Evolutionary conservation across 2,329 filamentous ascomycete species (phyloP).

Genomic region (Eutypella sp.): DNA sequence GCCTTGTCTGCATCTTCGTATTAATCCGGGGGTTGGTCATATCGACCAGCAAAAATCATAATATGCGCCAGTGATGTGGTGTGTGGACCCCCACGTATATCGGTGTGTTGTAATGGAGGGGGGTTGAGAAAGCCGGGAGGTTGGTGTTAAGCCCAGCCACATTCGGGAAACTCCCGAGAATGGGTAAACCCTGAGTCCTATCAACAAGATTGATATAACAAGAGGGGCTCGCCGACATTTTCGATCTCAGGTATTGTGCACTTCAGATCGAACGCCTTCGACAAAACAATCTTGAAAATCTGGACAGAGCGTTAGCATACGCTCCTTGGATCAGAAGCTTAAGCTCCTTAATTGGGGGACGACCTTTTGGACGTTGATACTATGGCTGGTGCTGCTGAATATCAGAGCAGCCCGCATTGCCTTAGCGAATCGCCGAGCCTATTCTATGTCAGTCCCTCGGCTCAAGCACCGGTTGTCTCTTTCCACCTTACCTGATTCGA

Average conservation of each 20-base stretch:
- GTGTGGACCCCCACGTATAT: too few species aligned
- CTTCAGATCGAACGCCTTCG: slow-evolving; percentile 97
- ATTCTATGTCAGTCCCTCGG: slow-evolving; percentile 13
- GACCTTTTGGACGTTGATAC: slow-evolving; percentile 98
- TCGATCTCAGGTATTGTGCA: slow-evolving; percentile 99
- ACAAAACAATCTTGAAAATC: slow-evolving; percentile 99
- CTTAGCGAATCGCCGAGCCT: slow-evolving; percentile 94
- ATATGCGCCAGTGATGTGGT: background rate
- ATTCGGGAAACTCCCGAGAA: background rate
- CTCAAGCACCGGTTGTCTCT: background rate
- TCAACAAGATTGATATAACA: slow-evolving; percentile 74
- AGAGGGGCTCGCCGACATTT: slow-evolving; percentile 90
- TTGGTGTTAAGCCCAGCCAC: background rate
- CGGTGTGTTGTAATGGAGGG: too few species aligned
- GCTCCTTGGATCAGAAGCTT: background rate
- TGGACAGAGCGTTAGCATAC: slow-evolving; percentile 32
- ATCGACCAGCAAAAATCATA: background rate
- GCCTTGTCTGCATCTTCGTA: background rate
- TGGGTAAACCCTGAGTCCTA: background rate
- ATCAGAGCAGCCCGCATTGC: slow-evolving; percentile 97
- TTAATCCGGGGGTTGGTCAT: background rate
- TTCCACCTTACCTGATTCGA: slow-evolving; percentile 70
- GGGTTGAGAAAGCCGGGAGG: too few species aligned
- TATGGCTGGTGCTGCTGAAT: slow-evolving; percentile 98
- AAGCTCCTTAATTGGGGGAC: slow-evolving; percentile 5